Conservation (phyloP, 2,329 filamentous ascomycete species). For the Talaromyces atroroseus region DNA sequence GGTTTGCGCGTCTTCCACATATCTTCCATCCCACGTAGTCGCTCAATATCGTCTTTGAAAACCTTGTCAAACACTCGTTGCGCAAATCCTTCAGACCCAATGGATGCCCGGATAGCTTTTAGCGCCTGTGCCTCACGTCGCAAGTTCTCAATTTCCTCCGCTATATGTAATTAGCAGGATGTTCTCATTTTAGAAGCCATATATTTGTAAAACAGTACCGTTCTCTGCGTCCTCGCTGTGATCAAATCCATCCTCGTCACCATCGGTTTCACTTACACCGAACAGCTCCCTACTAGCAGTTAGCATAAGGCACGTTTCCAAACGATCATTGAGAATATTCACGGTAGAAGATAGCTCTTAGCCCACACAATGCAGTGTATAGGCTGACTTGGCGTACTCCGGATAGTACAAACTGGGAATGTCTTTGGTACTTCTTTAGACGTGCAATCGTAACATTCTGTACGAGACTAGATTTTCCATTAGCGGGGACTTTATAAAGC, state of each 20-base stretch:
- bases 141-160: conserved; percentile 80
- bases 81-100: conserved; percentile 72
- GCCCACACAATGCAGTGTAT: conserved; percentile 99
- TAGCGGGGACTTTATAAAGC: not conserved
- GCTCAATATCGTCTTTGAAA: conserved; percentile 75
- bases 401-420: conserved; percentile 94
- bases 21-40: conserved; percentile 79
- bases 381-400: conserved; percentile 90
- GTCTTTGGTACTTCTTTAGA: conserved; percentile 85
- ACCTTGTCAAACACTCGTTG: conserved; percentile 87
- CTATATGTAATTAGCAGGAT: conserved; percentile 29
- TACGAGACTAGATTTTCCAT: conserved; percentile 40
- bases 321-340: conserved; percentile 14
- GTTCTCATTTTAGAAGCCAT: not conserved
- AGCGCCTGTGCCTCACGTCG: conserved; percentile 77
- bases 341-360: conserved; percentile 89
- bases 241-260: conserved; percentile 61
- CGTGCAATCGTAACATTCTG: conserved; percentile 94
- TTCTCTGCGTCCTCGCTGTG: conserved; percentile 77
- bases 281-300: conserved; percentile 65
- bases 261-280: conserved; percentile 81
- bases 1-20: conserved; percentile 87
- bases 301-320: conserved; percentile 19
- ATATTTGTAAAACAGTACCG: conserved; percentile 39
- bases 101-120: conserved; percentile 72